A percentile compares a stretch with the other conserved stretches of the same genome.
Conservation (phyloP, 371 early-diverging fungal species). For the Dichotomocladium elegans region DNA sequence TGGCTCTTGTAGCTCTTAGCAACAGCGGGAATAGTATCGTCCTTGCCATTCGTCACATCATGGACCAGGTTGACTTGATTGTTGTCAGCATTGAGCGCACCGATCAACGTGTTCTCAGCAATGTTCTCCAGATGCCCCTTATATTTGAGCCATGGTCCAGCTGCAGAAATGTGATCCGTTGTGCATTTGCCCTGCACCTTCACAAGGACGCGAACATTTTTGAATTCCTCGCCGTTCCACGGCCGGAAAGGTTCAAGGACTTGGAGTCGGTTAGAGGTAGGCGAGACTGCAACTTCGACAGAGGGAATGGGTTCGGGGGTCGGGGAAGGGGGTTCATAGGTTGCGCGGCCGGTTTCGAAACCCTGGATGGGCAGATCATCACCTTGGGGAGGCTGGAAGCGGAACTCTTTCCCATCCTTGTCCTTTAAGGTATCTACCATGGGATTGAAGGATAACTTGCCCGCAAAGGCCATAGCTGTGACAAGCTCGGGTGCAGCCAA, state of each 20-base stretch:
- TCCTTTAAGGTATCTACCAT: constrained; percentile 75
- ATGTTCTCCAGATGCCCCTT: constrained; percentile 96
- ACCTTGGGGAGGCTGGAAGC: constrained; percentile 79
- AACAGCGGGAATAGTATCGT: constrained; percentile 85
- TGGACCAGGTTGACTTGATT: constrained; percentile 79
- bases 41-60: constrained; percentile 66
- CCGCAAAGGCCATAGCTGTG: constrained; percentile 89
- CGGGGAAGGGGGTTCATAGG: constrained; percentile 59
- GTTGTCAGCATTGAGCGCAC: constrained; percentile 91
- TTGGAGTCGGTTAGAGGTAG: constrained; percentile 81
- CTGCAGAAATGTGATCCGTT: constrained; percentile 95
- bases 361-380: constrained; percentile 85
- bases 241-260: constrained; percentile 76
- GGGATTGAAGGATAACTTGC: constrained; percentile 89
- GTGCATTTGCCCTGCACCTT: constrained; percentile 98
- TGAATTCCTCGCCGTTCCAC: constrained; percentile 81
- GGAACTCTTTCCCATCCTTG: constrained; percentile 71
- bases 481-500: constrained; percentile 95
- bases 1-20: constrained; percentile 86
- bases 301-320: constrained; percentile 54
- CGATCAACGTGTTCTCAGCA: constrained; percentile 94
- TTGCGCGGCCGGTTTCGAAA: constrained; percentile 75
- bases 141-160: constrained; percentile 97
- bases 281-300: constrained; percentile 63
- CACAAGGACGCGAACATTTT: constrained; percentile 73